phyloP scores from a whole-genome alignment of 257 asterid genomes.

The Forsythia viridissima region DNA sequence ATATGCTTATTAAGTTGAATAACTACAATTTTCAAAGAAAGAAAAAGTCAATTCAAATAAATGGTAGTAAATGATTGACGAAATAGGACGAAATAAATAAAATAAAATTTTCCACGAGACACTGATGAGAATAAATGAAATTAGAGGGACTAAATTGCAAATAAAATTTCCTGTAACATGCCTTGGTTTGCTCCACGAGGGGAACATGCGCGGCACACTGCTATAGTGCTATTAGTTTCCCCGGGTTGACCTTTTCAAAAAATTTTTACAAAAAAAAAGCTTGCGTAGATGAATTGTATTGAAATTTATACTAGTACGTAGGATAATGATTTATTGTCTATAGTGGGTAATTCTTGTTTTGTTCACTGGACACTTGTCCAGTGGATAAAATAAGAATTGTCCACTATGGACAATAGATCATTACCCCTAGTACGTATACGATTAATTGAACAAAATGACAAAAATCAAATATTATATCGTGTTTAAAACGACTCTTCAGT shows the following conservation, averaged over 20 bases:
- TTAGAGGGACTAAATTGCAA: slow-evolving; percentile 23
- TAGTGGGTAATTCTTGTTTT: no score
- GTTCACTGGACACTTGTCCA: no score
- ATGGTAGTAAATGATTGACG: neutral
- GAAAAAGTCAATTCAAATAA: neutral
- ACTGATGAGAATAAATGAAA: neutral
- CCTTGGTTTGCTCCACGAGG: slow-evolving; percentile 21
- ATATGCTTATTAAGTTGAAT: neutral
- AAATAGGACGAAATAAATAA: neutral
- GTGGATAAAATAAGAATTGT: no score
- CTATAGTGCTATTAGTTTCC: neutral
- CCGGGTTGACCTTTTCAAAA: neutral
- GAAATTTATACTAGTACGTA: neutral
- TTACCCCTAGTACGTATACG: no score
- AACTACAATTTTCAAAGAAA: neutral
- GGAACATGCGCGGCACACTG: slow-evolving; percentile 11
- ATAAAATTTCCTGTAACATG: neutral
- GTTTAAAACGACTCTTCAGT: no score
- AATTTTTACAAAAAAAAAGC: no score
- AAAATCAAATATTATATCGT: no score
- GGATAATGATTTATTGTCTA: no score
- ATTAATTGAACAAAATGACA: neutral
- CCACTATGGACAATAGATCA: no score
- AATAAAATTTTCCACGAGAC: neutral
- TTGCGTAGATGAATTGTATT: neutral